Evolutionary conservation across 352 stramenopile genomes (phyloP).

Genomic region (Globisporangium rhizosaccharum): DNA sequence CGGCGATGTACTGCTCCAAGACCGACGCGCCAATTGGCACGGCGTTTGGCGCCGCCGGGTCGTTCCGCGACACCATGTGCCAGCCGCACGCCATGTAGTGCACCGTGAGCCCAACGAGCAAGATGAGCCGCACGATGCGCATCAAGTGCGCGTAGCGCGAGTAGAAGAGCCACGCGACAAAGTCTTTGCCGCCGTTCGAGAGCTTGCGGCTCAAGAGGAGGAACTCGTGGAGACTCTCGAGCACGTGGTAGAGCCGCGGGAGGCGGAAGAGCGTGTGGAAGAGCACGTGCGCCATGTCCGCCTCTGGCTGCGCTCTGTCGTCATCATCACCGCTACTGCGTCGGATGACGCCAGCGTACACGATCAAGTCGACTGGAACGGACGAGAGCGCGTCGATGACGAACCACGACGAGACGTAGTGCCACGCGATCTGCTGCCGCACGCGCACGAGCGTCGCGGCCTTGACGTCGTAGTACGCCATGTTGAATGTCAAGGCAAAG

Average conservation of each 20-base stretch:
- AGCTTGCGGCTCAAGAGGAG: constrained; percentile 1
- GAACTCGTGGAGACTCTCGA: neutral
- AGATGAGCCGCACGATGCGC: constrained; percentile 7
- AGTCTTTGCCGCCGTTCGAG: neutral
- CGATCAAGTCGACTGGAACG: constrained; percentile 2
- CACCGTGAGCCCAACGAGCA: constrained; percentile 5
- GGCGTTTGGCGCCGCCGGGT: neutral
- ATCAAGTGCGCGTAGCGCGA: constrained; percentile 12
- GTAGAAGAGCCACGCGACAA: constrained; percentile 9
- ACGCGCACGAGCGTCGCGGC: constrained; percentile 1
- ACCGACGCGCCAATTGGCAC: neutral
- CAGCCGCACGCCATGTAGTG: constrained; percentile 14
- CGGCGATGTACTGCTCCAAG: constrained; percentile 21
- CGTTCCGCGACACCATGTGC: neutral
- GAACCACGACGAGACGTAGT: constrained; percentile 6
- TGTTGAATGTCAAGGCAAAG: constrained; percentile 10
- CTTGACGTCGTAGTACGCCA: constrained; percentile 4
- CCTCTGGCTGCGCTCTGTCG: neutral
- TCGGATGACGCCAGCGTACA: neutral
- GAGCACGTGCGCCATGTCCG: neutral
- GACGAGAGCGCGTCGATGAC: constrained; percentile 7
- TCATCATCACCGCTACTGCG: neutral
- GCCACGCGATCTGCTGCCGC: constrained; percentile 3
- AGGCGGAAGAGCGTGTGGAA: constrained; percentile 7
- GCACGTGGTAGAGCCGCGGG: constrained; percentile 3